Evolutionary conservation across 768 basidiomycete species (phyloP).

Genomic region (Clathrus columnatus): DNA sequence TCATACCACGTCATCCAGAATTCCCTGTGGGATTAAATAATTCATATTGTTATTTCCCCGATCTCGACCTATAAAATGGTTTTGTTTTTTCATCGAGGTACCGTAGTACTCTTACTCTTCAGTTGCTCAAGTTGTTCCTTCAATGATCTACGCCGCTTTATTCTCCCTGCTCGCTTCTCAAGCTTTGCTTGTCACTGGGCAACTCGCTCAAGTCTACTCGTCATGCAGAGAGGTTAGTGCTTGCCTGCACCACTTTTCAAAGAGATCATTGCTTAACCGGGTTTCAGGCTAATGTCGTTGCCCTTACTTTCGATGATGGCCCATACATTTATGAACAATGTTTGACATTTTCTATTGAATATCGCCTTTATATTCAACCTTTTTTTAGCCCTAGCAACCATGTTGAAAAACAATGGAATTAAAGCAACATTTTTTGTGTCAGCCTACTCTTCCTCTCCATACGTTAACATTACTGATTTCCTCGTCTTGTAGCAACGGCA

Average conservation of each 20-base stretch:
- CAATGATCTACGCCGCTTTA: background rate
- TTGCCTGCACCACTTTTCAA: background rate
- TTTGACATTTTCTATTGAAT: background rate
- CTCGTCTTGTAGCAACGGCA: slow-evolving; percentile 1
- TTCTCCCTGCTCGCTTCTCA: background rate
- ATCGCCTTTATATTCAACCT: background rate
- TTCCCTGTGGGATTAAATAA: too few relatives aligned
- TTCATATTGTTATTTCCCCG: too few relatives aligned
- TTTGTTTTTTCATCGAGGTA: too few relatives aligned
- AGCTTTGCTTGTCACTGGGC: background rate
- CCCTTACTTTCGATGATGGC: slow-evolving; percentile 21
- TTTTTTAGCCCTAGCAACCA: background rate
- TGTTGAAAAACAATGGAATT: background rate
- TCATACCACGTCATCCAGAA: too few relatives aligned
- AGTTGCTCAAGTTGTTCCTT: too few relatives aligned
- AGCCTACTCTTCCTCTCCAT: background rate
- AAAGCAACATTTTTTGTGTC: slow-evolving; percentile 9
- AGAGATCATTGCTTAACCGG: background rate
- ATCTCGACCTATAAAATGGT: too few relatives aligned
- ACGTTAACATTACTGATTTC: background rate
- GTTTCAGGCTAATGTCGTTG: slow-evolving; percentile 11
- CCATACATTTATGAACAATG: slow-evolving; percentile 16
- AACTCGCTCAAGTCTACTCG: background rate
- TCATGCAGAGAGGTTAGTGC: background rate
- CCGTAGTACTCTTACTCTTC: too few relatives aligned